phyloP scores from a whole-genome alignment of 169 alveolate genomes.

The Pseudocohnilembus persalinus region DNA sequence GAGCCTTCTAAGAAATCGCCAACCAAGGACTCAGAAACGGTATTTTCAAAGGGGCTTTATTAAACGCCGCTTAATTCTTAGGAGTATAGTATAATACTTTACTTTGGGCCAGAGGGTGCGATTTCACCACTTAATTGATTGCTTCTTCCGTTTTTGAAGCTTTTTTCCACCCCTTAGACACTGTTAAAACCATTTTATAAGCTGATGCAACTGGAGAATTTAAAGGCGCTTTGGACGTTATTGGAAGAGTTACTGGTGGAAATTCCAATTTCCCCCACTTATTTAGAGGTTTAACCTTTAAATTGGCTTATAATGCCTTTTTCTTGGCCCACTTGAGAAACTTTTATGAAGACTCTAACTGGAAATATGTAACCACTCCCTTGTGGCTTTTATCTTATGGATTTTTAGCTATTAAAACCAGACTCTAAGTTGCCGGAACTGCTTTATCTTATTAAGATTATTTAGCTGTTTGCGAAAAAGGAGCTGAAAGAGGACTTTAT shows the following conservation, averaged over 20 bases:
- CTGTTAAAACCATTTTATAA: constrained; percentile 34
- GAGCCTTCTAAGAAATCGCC: constrained; percentile 26
- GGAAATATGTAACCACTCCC: constrained; percentile 28
- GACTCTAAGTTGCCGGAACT: constrained; percentile 35
- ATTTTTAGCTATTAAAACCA: constrained; percentile 32
- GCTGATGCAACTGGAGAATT: constrained; percentile 31
- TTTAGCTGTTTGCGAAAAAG: neutral
- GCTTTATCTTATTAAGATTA: constrained; percentile 16
- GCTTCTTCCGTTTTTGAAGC: constrained; percentile 28
- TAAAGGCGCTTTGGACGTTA: constrained; percentile 38
- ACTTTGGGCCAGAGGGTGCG: constrained; percentile 29
- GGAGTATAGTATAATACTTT: constrained; percentile 29
- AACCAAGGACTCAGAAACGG: constrained; percentile 40
- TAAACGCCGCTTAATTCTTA: constrained; percentile 25
- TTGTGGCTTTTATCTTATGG: constrained; percentile 24
- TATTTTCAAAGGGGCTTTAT: constrained; percentile 42
- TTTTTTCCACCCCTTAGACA: constrained; percentile 37
- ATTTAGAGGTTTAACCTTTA: constrained; percentile 22
- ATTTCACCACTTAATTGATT: constrained; percentile 12
- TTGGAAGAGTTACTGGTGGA: constrained; percentile 15
- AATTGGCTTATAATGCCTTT: constrained; percentile 22
- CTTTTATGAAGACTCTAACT: constrained; percentile 19
- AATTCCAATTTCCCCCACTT: constrained; percentile 31
- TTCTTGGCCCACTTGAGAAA: constrained; percentile 33
- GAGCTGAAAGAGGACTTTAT: constrained; percentile 1